A percentile compares a stretch with the other conserved stretches of the same genome.
phyloP scores from a whole-genome alignment of 805 yeast genomes.

The Candida ipomoeae region DNA sequence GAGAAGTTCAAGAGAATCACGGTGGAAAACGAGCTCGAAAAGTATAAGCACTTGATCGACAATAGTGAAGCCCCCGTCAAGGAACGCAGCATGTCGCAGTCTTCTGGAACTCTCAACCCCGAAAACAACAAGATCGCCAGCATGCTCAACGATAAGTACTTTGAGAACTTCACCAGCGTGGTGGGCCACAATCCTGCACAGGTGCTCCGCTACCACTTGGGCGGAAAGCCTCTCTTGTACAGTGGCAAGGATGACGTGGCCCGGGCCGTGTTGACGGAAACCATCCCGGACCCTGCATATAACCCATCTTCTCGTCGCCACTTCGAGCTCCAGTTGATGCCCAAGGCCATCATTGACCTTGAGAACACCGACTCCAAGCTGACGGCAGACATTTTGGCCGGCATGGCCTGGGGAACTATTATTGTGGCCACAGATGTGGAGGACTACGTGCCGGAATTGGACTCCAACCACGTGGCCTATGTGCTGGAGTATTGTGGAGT shows the following conservation, averaged over 20 bases:
- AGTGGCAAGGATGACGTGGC: conserved; percentile 56
- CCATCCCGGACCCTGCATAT: conserved; percentile 56
- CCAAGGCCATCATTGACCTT: conserved; percentile 79
- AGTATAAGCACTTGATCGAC: conserved; percentile 43
- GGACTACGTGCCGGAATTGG: conserved; percentile 56
- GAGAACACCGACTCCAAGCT: conserved; percentile 43
- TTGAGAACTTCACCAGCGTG: conserved; percentile 71
- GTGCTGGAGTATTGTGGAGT: conserved; percentile 78
- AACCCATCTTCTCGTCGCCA: conserved; percentile 58
- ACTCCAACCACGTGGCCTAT: conserved; percentile 69
- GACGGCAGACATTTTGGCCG: conserved; percentile 48
- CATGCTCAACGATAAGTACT: conserved; percentile 68
- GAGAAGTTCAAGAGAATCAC: conserved; percentile 58
- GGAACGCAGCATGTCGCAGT: conserved; percentile 15
- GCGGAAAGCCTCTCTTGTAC: conserved; percentile 74
- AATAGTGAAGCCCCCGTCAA: conserved; percentile 39
- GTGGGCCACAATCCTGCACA: conserved; percentile 83
- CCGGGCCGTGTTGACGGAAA: conserved; percentile 33
- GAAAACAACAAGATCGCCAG: conserved; percentile 36
- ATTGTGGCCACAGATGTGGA: conserved; percentile 72
- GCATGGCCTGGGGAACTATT: conserved; percentile 98
- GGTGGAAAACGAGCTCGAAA: conserved; percentile 49
- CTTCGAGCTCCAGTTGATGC: conserved; percentile 92
- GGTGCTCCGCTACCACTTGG: conserved; percentile 78
- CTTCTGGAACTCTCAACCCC: conserved; percentile 18